Percentiles rank a stretch among this genome's conserved stretches.
Evolutionary conservation across 768 basidiomycete genomes (phyloP).

Genomic region (Baorangia bicolor): DNA sequence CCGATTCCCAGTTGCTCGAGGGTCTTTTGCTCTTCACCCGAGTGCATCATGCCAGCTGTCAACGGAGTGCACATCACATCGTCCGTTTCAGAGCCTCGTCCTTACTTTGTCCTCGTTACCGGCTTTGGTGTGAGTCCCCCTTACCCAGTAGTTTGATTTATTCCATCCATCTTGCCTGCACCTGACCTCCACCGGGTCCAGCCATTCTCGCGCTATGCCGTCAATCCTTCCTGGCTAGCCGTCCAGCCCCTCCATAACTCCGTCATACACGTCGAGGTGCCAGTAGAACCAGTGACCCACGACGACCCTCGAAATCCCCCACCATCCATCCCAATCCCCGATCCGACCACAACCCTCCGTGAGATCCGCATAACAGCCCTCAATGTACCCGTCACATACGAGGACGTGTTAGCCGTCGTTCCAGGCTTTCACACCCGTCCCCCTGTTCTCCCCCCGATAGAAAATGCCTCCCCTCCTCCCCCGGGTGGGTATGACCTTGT

Average conservation of each 20-base stretch:
- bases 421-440: constrained; percentile 63
- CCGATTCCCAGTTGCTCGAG: too few relatives aligned
- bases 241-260: constrained; percentile 61
- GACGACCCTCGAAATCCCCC: constrained; percentile 15
- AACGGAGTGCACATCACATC: constrained; percentile 15
- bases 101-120: constrained; percentile 48
- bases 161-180: constrained; percentile 18
- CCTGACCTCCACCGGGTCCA: constrained; percentile 31
- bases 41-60: constrained; percentile 32
- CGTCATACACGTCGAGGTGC: constrained; percentile 42
- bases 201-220: constrained; percentile 55
- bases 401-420: constrained; percentile 50
- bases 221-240: constrained; percentile 74
- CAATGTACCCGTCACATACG: constrained; percentile 58
- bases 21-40: neutral
- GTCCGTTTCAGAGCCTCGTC: constrained; percentile 29
- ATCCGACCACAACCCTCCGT: constrained; percentile 24
- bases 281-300: constrained; percentile 20
- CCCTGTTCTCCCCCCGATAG: constrained; percentile 44
- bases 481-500: constrained; percentile 63
- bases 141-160: constrained; percentile 21
- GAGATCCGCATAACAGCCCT: constrained; percentile 61
- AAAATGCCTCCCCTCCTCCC: constrained; percentile 39
- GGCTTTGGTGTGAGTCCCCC: constrained; percentile 52
- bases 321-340: neutral